phyloP scores from a whole-genome alignment of 176 grass and related monocot genomes.

The Avena sativa region DNA sequence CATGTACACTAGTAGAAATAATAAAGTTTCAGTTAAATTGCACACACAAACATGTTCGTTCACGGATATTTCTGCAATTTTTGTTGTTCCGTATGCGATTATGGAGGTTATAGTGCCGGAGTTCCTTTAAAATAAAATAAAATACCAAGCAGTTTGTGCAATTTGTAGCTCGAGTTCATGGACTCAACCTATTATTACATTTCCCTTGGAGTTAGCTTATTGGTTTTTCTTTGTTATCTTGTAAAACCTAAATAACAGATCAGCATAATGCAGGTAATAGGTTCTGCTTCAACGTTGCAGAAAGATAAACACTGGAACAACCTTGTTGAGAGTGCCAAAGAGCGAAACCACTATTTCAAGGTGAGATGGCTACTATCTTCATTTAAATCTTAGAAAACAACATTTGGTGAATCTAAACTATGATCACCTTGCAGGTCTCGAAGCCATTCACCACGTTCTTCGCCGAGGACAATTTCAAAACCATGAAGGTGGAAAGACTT shows the following conservation, averaged over 20 bases:
- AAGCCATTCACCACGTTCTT: conserved; percentile 83
- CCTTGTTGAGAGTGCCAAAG: conserved; percentile 86
- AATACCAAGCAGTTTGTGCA: not conserved
- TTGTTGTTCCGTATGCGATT: conserved; percentile 14
- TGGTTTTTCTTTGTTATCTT: conserved; percentile 6
- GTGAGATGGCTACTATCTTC: conserved; percentile 40
- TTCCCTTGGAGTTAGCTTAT: conserved; percentile 25
- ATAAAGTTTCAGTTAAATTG: not conserved
- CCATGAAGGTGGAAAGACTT: conserved; percentile 57
- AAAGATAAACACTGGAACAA: conserved; percentile 91
- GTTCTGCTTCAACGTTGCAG: conserved; percentile 83
- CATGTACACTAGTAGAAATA: not conserved
- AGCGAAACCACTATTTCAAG: conserved; percentile 62
- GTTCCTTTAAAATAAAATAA: not conserved
- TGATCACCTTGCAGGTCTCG: conserved; percentile 54
- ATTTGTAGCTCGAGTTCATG: conserved; percentile 31
- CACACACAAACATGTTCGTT: conserved; percentile 1
- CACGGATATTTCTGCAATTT: conserved; percentile 2
- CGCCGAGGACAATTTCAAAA: conserved; percentile 58
- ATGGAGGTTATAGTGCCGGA: not conserved
- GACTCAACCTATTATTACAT: conserved; percentile 15
- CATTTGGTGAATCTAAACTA: conserved; percentile 23
- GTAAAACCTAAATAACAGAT: conserved; percentile 43
- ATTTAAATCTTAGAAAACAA: conserved; percentile 12
- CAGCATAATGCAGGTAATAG: conserved; percentile 61